These are phyloP conservation scores for Trichoderma breve DNA, from an alignment of 2,329 filamentous ascomycete species.

Conservation along the genomic window DNA sequence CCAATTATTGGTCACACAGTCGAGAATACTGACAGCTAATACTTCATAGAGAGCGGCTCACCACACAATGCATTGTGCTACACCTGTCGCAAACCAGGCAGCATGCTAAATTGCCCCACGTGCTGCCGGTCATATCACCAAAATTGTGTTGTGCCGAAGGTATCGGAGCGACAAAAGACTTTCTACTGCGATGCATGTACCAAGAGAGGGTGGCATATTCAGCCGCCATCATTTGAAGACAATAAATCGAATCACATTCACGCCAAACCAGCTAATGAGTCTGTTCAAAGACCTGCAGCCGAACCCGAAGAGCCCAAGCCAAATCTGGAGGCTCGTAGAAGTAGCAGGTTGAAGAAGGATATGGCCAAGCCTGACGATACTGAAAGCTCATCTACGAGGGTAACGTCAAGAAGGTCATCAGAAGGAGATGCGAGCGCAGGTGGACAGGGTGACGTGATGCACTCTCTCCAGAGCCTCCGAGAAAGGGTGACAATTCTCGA, in stretches of 20 bases:
- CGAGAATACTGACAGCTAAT: background rate
- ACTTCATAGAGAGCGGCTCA: background rate
- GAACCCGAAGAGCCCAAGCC: background rate
- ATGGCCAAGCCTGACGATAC: background rate
- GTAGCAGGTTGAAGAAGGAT: background rate
- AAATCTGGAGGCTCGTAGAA: background rate
- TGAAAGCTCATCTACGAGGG: background rate
- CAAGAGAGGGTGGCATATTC: background rate
- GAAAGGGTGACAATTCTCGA: conserved; percentile 3
- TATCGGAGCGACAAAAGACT: background rate
- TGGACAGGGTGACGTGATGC: background rate
- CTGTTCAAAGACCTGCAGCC: background rate
- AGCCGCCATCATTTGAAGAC: background rate
- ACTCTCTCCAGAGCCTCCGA: conserved; percentile 4
- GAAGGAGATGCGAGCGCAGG: background rate
- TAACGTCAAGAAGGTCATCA: background rate
- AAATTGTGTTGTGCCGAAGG: background rate
- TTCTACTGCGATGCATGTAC: conserved; percentile 7
- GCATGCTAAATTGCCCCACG: background rate
- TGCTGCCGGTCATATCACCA: conserved; percentile 7
- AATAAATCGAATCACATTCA: background rate
- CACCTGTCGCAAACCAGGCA: conserved; percentile 8
- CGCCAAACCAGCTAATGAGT: background rate
- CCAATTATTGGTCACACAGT: background rate
- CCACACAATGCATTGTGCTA: conserved; percentile 6